Percentiles rank a stretch among this genome's conserved stretches.
Conservation (phyloP, 148 eudicot genomes). For the Drosera capensis region DNA sequence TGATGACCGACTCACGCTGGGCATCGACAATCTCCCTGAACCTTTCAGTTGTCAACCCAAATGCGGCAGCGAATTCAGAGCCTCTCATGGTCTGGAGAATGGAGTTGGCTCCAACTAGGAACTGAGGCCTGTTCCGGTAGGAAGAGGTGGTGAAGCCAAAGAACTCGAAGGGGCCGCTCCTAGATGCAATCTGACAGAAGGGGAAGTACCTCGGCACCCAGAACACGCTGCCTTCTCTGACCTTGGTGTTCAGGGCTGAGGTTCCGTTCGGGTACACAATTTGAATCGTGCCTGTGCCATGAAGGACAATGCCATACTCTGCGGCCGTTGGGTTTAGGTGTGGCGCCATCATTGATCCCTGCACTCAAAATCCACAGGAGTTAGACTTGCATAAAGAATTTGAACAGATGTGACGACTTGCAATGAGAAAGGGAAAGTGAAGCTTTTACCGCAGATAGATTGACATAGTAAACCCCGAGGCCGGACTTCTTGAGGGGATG, state of each 20-base stretch:
- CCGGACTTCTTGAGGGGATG: conserved; percentile 41
- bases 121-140: conserved; percentile 52
- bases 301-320: conserved; percentile 59
- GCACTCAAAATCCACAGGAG: background rate
- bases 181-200: conserved; percentile 79
- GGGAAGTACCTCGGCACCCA: conserved; percentile 80
- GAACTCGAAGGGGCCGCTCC: conserved; percentile 69
- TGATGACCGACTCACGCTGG: conserved; percentile 36
- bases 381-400: background rate
- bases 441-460: conserved; percentile 57
- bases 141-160: conserved; percentile 80
- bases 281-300: conserved; percentile 51
- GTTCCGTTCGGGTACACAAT: conserved; percentile 75
- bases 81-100: conserved; percentile 43
- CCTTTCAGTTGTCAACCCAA: conserved; percentile 46
- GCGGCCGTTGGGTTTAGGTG: conserved; percentile 72
- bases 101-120: conserved; percentile 53
- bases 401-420: background rate
- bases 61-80: conserved; percentile 58
- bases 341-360: conserved; percentile 97
- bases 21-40: conserved; percentile 22
- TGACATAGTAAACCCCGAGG: conserved; percentile 52
- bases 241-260: conserved; percentile 49
- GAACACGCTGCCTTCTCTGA: conserved; percentile 63
- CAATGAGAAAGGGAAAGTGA: background rate